Conservation (phyloP, 371 early-diverging fungal species). For the Zychaea mexicana region DNA sequence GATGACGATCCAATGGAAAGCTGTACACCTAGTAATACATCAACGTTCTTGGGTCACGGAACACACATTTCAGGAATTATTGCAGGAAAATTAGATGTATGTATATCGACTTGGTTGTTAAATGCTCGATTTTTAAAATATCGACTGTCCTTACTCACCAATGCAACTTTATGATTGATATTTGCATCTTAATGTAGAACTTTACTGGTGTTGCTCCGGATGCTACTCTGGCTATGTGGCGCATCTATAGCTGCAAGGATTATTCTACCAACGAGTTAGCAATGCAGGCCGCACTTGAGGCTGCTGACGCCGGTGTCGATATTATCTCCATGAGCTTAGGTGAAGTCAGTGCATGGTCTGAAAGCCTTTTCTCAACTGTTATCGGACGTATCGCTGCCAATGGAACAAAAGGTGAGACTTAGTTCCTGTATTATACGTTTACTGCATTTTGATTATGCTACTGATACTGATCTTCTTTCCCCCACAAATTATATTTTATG, state of each 20-base stretch:
- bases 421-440: no score
- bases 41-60: slow-evolving; percentile 50
- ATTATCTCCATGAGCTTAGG: slow-evolving; percentile 29
- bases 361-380: slow-evolving; percentile 27
- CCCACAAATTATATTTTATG: no score
- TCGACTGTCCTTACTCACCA: background rate
- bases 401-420: slow-evolving; percentile 32
- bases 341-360: slow-evolving; percentile 32
- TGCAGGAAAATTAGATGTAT: slow-evolving; percentile 15
- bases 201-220: slow-evolving; percentile 70
- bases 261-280: slow-evolving; percentile 69
- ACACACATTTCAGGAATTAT: slow-evolving; percentile 51
- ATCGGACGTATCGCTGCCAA: slow-evolving; percentile 31
- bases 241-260: slow-evolving; percentile 33
- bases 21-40: slow-evolving; percentile 36
- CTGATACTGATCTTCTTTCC: no score
- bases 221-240: slow-evolving; percentile 48
- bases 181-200: slow-evolving; percentile 12
- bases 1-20: slow-evolving; percentile 58
- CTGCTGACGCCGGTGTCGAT: slow-evolving; percentile 63
- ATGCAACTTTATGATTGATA: no score
- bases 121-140: background rate
- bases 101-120: no score
- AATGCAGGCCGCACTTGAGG: slow-evolving; percentile 70
- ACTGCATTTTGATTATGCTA: background rate